Evolutionary conservation across 2,329 filamentous ascomycete genomes (phyloP), one percentile per base, ranked within the genome.

Genomic region (Nakataea oryzae): DNA sequence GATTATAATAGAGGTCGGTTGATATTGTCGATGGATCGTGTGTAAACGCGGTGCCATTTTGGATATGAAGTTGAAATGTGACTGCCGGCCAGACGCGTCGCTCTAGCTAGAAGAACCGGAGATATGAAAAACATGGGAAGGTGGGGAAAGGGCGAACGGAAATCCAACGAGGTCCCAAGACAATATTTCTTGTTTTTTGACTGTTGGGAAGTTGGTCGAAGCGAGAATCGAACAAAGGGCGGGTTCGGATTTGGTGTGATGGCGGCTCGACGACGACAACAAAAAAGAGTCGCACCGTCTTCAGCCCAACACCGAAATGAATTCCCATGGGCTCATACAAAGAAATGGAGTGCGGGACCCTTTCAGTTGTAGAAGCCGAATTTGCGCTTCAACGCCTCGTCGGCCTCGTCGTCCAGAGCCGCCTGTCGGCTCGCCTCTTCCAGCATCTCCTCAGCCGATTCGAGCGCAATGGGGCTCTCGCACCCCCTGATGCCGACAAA

Each of bases 401-500:
- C 79, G 54, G 54, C 57, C 56, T 74, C 72, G 13, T 81, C 79
- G 32, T 73, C 74, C 2, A 69, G 71, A 24, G 72, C 57, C 59
- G 75, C 72, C 11, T 74, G 74, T 61, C 71, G 69, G 54, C 77
- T 69, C 11, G 76, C 79, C 61, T 78, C 76, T 60, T 75, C 75
- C 57, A 62, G 28, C 34, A 29, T 26, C 57, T 57, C 60, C 47
- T 63, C 58, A 6, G 54, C 54, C 24, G 29, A 11, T 12, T 11
- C 41, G 58, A 58, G 17, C 5, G 11, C 24, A n/a, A 69, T 64
- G 12, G 77, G 76, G 24, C 70, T 71, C 54, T 79, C 75, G 65
- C 78, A 79, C 2, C 86, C 88, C 60, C 84, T 75, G 62, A 92
- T 75, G 14, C 89, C 89, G 70, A 91, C 90, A 67, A 92, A 92